A percentile compares a stretch with the other conserved stretches of the same genome.
These are phyloP conservation scores for Tetracladium maxilliforme DNA, from an alignment of 2,329 filamentous ascomycete species.

Conservation along the genomic window DNA sequence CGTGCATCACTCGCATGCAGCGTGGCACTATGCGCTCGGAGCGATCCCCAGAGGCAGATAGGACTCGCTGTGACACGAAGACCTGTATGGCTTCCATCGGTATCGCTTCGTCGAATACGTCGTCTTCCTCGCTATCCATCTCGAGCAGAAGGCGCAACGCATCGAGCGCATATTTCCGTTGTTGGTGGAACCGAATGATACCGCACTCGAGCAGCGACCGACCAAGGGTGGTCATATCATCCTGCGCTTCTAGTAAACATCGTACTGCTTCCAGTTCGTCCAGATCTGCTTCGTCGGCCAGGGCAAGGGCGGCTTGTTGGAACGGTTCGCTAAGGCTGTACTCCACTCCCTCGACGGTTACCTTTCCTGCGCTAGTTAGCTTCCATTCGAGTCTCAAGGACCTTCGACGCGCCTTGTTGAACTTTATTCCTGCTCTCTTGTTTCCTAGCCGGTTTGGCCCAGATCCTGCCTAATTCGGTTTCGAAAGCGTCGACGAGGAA, in stretches of 20 bases:
- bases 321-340: slow-evolving; percentile 80
- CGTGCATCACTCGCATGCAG: too few species aligned
- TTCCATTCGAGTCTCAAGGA: slow-evolving; percentile 1
- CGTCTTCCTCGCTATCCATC: too few species aligned
- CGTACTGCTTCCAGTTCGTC: slow-evolving; percentile 77
- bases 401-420: slow-evolving; percentile 39
- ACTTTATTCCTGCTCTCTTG: slow-evolving; percentile 61
- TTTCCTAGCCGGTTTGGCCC: slow-evolving; percentile 60
- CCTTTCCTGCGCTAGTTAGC: slow-evolving; percentile 43
- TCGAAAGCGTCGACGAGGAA: too few species aligned
- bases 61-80: too few species aligned
- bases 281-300: slow-evolving; percentile 79
- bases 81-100: too few species aligned
- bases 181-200: slow-evolving; percentile 78
- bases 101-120: too few species aligned
- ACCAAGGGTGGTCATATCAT: slow-evolving; percentile 53
- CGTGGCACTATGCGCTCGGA: too few species aligned
- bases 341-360: slow-evolving; percentile 56
- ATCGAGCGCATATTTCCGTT: slow-evolving; percentile 70
- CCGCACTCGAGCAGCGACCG: slow-evolving; percentile 63
- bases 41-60: too few species aligned
- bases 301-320: slow-evolving; percentile 62
- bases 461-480: too few species aligned
- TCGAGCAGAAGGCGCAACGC: slow-evolving; percentile 69
- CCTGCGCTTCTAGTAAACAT: slow-evolving; percentile 60